A percentile compares a stretch with the other conserved stretches of the same genome.
Conservation (phyloP, 495 filamentous ascomycete genomes). For the Rhypophila decipiens region DNA sequence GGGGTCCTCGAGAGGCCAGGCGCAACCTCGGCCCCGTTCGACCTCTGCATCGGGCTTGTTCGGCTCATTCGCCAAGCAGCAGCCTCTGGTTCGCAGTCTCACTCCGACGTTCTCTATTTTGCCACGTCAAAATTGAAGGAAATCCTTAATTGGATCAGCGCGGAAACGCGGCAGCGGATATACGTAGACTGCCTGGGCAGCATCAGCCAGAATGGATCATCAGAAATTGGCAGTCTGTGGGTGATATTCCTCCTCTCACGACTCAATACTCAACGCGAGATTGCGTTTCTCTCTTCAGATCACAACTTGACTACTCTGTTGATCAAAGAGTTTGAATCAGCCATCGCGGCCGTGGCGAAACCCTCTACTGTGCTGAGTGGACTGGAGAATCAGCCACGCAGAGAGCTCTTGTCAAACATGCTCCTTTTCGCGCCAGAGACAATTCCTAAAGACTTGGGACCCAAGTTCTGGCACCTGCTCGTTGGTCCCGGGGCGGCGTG, state of each 20-base stretch:
- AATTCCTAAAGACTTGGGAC: constrained; percentile 55
- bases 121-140: constrained; percentile 47
- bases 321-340: constrained; percentile 44
- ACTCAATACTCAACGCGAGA: constrained; percentile 18
- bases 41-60: constrained; percentile 59
- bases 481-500: constrained; percentile 54
- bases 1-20: constrained; percentile 5
- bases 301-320: constrained; percentile 40
- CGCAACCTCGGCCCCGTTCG: constrained; percentile 34
- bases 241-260: constrained; percentile 56
- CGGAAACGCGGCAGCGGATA: constrained; percentile 32
- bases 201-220: constrained; percentile 35
- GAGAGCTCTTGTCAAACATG: constrained; percentile 51
- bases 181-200: constrained; percentile 40
- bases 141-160: constrained; percentile 38
- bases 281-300: constrained; percentile 33
- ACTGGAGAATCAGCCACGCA: constrained; percentile 41
- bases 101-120: constrained; percentile 50
- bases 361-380: constrained; percentile 34
- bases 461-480: constrained; percentile 59
- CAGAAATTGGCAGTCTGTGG: constrained; percentile 60
- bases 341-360: constrained; percentile 27
- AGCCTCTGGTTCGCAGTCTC: constrained; percentile 29
- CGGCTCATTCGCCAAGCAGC: constrained; percentile 63
- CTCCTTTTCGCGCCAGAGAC: constrained; percentile 53